A percentile compares a stretch with the other conserved stretches of the same genome.
These are phyloP conservation scores for Magnolia kwangsiensis DNA, from an alignment of 164 flowering plant species.

Conservation along the genomic window DNA sequence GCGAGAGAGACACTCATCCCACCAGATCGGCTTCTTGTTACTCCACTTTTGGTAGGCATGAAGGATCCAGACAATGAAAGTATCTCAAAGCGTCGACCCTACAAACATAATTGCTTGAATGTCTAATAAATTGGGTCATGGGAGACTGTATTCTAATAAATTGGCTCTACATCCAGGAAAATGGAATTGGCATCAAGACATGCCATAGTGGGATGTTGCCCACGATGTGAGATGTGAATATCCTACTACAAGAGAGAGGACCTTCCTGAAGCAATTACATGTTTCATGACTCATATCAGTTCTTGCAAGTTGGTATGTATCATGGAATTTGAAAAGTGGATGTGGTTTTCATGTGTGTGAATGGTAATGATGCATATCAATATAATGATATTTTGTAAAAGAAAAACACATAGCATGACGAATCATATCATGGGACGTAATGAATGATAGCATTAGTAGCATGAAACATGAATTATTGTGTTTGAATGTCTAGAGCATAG, in stretches of 20 bases:
- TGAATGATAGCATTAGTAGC: neutral
- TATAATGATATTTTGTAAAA: neutral
- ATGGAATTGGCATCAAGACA: neutral
- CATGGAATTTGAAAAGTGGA: neutral
- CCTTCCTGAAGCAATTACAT: neutral
- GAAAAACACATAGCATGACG: too few species aligned
- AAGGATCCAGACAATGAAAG: slow-evolving; percentile 94
- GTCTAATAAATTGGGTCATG: too few species aligned
- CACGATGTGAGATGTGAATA: neutral
- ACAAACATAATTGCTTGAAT: slow-evolving; percentile 19
- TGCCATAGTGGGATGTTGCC: neutral
- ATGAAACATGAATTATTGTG: too few species aligned
- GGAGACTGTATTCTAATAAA: neutral
- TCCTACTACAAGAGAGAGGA: neutral
- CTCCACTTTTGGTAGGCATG: slow-evolving; percentile 85
- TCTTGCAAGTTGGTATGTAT: neutral
- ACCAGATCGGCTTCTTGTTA: slow-evolving; percentile 89
- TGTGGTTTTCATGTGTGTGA: neutral
- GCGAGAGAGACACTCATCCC: slow-evolving; percentile 98
- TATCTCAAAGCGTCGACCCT: slow-evolving; percentile 99
- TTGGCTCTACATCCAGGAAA: neutral
- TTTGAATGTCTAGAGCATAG: too few species aligned
- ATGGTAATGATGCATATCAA: neutral
- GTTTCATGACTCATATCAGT: neutral
- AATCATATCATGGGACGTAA: neutral